Percentiles rank a stretch among this genome's conserved stretches.
Conservation (phyloP, 805 yeast species). For the Starmerella vaccinii region DNA sequence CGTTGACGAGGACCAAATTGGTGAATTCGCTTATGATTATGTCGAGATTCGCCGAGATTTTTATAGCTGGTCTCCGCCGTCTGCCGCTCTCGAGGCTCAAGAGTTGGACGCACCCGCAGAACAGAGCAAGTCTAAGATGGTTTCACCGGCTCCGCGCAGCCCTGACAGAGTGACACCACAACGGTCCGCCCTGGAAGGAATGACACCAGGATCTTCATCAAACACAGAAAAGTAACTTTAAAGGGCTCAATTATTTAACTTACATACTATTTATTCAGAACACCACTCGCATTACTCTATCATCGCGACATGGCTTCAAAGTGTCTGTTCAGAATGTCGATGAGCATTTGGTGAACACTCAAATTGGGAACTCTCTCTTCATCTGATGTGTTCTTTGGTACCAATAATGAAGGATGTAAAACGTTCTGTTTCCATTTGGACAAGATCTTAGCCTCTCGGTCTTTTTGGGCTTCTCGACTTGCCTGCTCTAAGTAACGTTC, state of each 20-base stretch:
- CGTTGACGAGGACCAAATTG: constrained; percentile 92
- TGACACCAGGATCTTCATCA: background rate
- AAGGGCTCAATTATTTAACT: background rate
- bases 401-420: background rate
- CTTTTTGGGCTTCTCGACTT: background rate
- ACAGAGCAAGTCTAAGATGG: background rate
- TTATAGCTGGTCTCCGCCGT: constrained; percentile 36
- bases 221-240: background rate
- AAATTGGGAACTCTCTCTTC: background rate
- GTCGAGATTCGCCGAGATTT: constrained; percentile 92
- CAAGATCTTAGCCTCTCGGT: background rate
- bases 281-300: background rate
- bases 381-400: background rate
- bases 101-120: background rate
- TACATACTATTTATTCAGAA: background rate
- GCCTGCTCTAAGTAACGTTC: background rate
- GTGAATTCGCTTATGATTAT: constrained; percentile 97
- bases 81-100: constrained; percentile 11
- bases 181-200: background rate
- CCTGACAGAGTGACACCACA: background rate
- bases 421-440: background rate
- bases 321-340: background rate
- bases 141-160: background rate
- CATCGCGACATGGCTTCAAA: constrained; percentile 3
- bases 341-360: background rate